Percentiles rank a stretch among this genome's conserved stretches.
Conservation (phyloP, 1,139 yeast genomes). For the Debaryomyces udenii region DNA sequence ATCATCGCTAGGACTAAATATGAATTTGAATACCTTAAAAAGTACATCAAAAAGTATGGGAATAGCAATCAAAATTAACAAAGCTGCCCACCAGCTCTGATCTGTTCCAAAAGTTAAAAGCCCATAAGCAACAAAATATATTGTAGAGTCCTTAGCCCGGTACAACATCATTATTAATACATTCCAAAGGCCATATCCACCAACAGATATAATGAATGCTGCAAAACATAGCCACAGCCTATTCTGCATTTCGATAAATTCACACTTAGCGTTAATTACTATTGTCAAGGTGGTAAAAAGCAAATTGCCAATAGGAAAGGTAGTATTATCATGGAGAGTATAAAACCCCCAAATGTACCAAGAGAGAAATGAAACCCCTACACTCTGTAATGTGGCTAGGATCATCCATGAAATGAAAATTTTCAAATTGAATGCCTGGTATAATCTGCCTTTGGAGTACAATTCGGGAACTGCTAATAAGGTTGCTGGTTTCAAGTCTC, state of each 20-base stretch:
- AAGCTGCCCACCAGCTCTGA: conserved; percentile 81
- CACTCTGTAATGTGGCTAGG: conserved; percentile 73
- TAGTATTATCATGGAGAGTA: conserved; percentile 68
- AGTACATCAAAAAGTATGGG: conserved; percentile 70
- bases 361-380: conserved; percentile 67
- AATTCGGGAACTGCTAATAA: conserved; percentile 90
- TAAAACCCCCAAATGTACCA: conserved; percentile 70
- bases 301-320: conserved; percentile 81
- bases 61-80: conserved; percentile 56
- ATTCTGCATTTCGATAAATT: conserved; percentile 82
- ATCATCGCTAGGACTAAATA: conserved; percentile 70
- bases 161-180: conserved; percentile 72
- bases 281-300: conserved; percentile 72
- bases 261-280: conserved; percentile 76
- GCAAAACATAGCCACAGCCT: conserved; percentile 73
- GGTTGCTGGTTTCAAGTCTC: conserved; percentile 86
- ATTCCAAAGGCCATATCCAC: conserved; percentile 91
- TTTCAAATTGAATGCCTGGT: conserved; percentile 71
- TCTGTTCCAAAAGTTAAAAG: conserved; percentile 78
- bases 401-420: conserved; percentile 80
- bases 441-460: conserved; percentile 74
- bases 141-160: conserved; percentile 56
- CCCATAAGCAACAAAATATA: conserved; percentile 75
- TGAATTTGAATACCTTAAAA: conserved; percentile 56
- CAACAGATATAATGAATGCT: conserved; percentile 71